These are phyloP conservation scores for Pisolithus tinctorius DNA, from an alignment of 768 basidiomycete species.

Conservation along the genomic window DNA sequence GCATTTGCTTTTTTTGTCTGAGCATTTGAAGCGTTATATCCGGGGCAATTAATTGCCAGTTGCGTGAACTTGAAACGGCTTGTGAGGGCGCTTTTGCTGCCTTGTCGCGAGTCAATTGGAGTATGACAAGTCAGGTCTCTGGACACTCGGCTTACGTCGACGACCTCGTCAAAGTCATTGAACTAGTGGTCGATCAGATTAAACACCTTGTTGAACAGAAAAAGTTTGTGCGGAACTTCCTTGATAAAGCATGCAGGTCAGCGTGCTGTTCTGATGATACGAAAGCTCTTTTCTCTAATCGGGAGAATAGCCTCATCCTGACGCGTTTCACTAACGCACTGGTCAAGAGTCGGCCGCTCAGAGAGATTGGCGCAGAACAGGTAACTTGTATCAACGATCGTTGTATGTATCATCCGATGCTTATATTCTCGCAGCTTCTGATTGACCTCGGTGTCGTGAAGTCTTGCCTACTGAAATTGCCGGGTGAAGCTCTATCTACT, in stretches of 20 bases:
- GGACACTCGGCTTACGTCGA: conserved; percentile 77
- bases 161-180: conserved; percentile 69
- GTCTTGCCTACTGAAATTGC: conserved; percentile 73
- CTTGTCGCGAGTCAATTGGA: conserved; percentile 78
- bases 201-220: conserved; percentile 87
- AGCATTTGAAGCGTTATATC: conserved; percentile 63
- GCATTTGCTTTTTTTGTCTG: not conserved
- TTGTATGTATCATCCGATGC: not conserved
- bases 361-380: conserved; percentile 95
- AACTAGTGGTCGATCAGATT: conserved; percentile 70
- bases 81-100: conserved; percentile 74
- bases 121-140: conserved; percentile 71
- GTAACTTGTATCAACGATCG: conserved; percentile 28
- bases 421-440: conserved; percentile 48
- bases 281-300: not conserved
- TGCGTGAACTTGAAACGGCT: conserved; percentile 81
- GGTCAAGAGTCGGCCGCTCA: conserved; percentile 84
- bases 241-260: conserved; percentile 90
- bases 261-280: conserved; percentile 8
- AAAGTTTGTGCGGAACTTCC: conserved; percentile 87
- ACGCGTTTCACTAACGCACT: conserved; percentile 85
- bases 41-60: conserved; percentile 66
- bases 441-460: conserved; percentile 90
- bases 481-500: conserved; percentile 59
- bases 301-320: conserved; percentile 58